Evolutionary conservation across 2,329 filamentous ascomycete genomes (phyloP).

Genomic region (Phyllosticta citriasiana): DNA sequence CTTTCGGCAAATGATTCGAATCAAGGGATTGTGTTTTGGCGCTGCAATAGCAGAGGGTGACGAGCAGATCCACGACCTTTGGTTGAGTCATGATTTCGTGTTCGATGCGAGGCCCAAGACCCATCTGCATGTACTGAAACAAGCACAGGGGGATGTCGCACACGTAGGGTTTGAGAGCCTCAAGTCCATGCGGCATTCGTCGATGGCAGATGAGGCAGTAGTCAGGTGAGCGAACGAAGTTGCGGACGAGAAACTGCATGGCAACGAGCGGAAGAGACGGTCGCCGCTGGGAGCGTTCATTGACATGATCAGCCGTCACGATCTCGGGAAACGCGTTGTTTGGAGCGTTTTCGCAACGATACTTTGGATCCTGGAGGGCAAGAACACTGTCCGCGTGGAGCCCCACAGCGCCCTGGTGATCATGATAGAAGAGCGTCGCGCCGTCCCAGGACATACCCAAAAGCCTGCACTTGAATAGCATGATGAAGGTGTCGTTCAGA

Average conservation of each 20-base stretch:
- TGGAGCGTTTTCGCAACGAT: neutral
- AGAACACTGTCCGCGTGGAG: constrained; percentile 6
- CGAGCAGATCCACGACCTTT: constrained; percentile 71
- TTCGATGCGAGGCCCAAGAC: constrained; percentile 76
- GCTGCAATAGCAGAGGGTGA: constrained; percentile 69
- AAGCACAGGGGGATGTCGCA: constrained; percentile 67
- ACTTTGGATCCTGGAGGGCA: constrained; percentile 12
- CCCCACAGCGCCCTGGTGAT: neutral
- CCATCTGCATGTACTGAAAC: constrained; percentile 81
- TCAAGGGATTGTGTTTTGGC: constrained; percentile 21
- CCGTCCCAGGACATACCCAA: constrained; percentile 54
- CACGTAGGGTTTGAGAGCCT: constrained; percentile 64
- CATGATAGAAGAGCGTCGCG: constrained; percentile 44
- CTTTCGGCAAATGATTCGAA: constrained; percentile 36
- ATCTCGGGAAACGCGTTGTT: constrained; percentile 33
- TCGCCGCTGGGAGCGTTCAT: constrained; percentile 19
- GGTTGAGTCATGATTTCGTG: constrained; percentile 73
- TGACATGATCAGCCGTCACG: constrained; percentile 43
- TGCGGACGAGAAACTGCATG: constrained; percentile 68
- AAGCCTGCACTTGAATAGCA: constrained; percentile 50
- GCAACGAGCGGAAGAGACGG: constrained; percentile 47
- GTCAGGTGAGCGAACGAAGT: constrained; percentile 70
- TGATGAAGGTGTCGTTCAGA: constrained; percentile 54
- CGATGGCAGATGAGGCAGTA: constrained; percentile 82
- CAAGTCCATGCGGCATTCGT: constrained; percentile 53